Conservation (phyloP, 2,329 filamentous ascomycete species). For the Didymella glomerata region DNA sequence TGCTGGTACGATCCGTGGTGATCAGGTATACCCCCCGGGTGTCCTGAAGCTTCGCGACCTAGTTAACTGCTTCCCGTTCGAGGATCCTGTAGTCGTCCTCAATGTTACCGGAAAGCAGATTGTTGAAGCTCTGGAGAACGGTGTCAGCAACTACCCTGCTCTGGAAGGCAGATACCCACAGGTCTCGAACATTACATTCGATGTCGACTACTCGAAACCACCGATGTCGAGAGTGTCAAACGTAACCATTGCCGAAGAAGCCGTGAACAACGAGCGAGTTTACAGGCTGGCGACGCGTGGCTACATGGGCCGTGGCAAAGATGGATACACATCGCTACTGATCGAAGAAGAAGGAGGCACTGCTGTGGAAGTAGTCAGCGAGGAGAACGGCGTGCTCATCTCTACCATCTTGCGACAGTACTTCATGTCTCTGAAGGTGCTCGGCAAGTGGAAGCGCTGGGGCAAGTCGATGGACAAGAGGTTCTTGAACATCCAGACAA, state of each 20-base stretch:
- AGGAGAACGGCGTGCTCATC: slow-evolving; percentile 87
- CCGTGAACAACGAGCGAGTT: slow-evolving; percentile 68
- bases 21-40: slow-evolving; percentile 87
- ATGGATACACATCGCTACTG: slow-evolving; percentile 81
- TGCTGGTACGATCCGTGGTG: slow-evolving; percentile 48
- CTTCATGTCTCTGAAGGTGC: slow-evolving; percentile 83
- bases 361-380: slow-evolving; percentile 79
- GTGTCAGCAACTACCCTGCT: slow-evolving; percentile 80
- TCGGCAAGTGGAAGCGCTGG: slow-evolving; percentile 81
- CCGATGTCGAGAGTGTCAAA: slow-evolving; percentile 70
- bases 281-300: slow-evolving; percentile 83
- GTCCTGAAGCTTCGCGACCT: slow-evolving; percentile 80
- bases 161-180: slow-evolving; percentile 86
- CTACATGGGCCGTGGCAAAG: slow-evolving; percentile 89
- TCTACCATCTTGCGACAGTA: slow-evolving; percentile 89
- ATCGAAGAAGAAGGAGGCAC: slow-evolving; percentile 77
- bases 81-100: slow-evolving; percentile 85
- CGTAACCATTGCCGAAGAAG: slow-evolving; percentile 67
- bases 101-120: slow-evolving; percentile 75
- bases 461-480: slow-evolving; percentile 68
- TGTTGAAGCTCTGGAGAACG: slow-evolving; percentile 83
- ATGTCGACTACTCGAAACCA: slow-evolving; percentile 71
- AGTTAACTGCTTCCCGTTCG: slow-evolving; percentile 91
- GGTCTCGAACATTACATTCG: slow-evolving; percentile 82
- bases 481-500: slow-evolving; percentile 72